Evolutionary conservation across 495 filamentous ascomycete species (phyloP), one percentile per base, ranked within the genome.

Genomic region (Lasiosphaeria hispida): DNA sequence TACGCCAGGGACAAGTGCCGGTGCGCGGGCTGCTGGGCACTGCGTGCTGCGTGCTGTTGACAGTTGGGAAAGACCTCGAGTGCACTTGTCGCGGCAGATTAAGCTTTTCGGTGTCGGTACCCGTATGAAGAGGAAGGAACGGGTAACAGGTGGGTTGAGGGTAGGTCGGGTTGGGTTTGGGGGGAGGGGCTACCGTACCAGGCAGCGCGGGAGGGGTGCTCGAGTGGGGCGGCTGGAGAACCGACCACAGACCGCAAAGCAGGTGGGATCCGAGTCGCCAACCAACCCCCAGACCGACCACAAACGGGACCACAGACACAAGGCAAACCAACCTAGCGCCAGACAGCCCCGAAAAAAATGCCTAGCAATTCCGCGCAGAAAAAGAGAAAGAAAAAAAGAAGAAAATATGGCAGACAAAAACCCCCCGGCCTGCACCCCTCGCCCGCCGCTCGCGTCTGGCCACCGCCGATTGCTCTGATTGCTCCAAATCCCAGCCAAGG

Each of bases 21-120:
- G 14, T 4, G 36, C 15, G 19, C 15, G 18, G 35, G n/a, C 40
- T 19, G 19, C 50, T 43, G 45, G 51, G 41, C 14, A 43, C 17
- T 14, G 48, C 52, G 9, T 30, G 5, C 35, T n/a, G 45, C 14
- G 15, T 48, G 34, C 48, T 35, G 41, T 55, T 48, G 17, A 43
- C 34, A 49, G 17, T 15, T 55, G 19, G 35, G 50, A 38, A 35
- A 14, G 17, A 14, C 33, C 10, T 8, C n/a, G 35, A 36, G 49
- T 17, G 49, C 49, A 40, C 35, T 52, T 30, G 34, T 33, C 11
- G 58, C 58, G 55, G 54, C 50, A 61, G 60, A 59, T 66, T 48
- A 64, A 64, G 61, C 48, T 63, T 15, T 63, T 66, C 63, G 66
- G 63, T 62, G 52, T 57, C 63, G 14, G 66, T 68, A 68, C 66